A percentile compares a stretch with the other conserved stretches of the same genome.
Evolutionary conservation across 441 rosid genomes (phyloP).

Genomic region (Gossypium davidsonii): DNA sequence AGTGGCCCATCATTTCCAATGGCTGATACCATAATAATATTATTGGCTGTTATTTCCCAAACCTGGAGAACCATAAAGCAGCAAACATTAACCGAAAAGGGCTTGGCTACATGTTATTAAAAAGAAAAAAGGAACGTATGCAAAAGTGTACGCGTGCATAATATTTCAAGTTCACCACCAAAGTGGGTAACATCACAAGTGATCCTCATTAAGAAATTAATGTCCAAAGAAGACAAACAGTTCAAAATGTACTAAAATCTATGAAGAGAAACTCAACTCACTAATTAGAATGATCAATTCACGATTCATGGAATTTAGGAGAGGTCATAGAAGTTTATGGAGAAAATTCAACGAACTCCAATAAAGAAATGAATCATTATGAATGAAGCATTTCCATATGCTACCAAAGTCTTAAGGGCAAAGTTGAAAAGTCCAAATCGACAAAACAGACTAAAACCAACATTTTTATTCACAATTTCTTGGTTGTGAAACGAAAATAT

Average conservation of each 20-base stretch:
- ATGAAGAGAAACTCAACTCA: not conserved
- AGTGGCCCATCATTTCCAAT: slow-evolving; percentile 99
- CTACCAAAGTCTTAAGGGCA: not conserved
- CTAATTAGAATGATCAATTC: not conserved
- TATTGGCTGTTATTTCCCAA: slow-evolving; percentile 97
- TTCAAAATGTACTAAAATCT: not conserved
- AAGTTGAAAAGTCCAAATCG: not conserved
- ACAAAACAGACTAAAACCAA: not conserved
- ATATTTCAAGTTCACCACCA: slow-evolving; percentile 9
- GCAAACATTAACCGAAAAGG: slow-evolving; percentile 9
- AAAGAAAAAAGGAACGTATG: not conserved
- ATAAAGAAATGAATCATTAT: not conserved
- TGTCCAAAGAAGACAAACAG: not conserved
- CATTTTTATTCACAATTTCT: not conserved
- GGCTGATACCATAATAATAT: slow-evolving; percentile 97
- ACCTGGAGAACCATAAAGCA: slow-evolving; percentile 47
- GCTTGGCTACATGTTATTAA: slow-evolving; percentile 13
- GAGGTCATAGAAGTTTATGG: not conserved
- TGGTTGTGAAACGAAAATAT: not conserved
- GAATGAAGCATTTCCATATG: not conserved
- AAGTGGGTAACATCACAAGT: not conserved
- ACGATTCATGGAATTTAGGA: not conserved
- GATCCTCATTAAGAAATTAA: not conserved
- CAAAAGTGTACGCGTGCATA: not conserved
- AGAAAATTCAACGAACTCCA: not conserved